Base-by-base conservation (phyloP, 1,139 yeast species). In the Hansenula anomala region DNA sequence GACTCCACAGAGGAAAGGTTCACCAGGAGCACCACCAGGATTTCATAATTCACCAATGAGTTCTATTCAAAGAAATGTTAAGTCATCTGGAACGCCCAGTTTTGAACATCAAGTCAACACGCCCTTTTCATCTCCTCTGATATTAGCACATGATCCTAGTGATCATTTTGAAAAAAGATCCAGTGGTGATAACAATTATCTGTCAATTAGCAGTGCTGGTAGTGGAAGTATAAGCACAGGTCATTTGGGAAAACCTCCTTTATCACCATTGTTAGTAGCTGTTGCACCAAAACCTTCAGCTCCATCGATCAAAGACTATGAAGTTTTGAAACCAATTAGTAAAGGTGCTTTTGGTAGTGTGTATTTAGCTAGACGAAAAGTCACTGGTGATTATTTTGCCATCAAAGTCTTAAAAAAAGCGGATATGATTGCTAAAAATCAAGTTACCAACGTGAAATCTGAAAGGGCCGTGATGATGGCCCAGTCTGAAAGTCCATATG, bases 281-380 rank as follows among this genome's bases (percentile, higher is more conserved):
- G 74, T 61, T n/a, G 45, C 60, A 1, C 58, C 59, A 34, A 78
- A 73, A 51, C 71, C 81, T 0, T 54, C 74, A 1, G 66, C 71
- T 4, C 92, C 95, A 0, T 81, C 88, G 2, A 89, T 90, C 23
- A 77, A 75, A 45, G 98, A 94, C 60, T 94, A 89, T 58, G 96
- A 88, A 51, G 79, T 92, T 27, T 68, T 94, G 41, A 89, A 89
- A 56, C 96, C 98, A 0, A 89, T 94, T 38, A 86, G 96, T 56
- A 87, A 88, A 56, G 99, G 99, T 25, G 98, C 99, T 0, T 94
- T 90, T 68, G 98, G 98, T 0, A 84, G 95, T 30, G 99, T 94
- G 1, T 92, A 81, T 57, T 67, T 94, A 15, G 92, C 96, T 0
- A 78, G 82, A 47, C 75, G 94, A 51, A 82, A 79, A 51, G 61